phyloP scores from a whole-genome alignment of 2,329 filamentous ascomycete species.

The Curvularia sp. region DNA sequence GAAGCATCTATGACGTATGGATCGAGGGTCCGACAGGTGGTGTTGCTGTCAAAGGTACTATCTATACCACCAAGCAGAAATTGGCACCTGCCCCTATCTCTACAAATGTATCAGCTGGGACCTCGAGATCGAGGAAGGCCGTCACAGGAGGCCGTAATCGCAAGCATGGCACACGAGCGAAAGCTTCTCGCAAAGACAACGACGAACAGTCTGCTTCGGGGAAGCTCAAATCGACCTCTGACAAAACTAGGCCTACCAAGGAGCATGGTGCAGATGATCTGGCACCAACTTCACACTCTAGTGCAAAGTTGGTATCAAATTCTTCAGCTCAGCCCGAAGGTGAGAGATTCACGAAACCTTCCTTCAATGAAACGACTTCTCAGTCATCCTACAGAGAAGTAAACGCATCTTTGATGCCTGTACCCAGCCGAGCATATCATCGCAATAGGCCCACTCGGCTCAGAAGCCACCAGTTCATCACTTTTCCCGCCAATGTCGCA shows the following conservation, averaged over 20 bases:
- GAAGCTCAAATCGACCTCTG: not conserved
- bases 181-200: not conserved
- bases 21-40: conserved; percentile 51
- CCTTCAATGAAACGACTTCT: conserved; percentile 4
- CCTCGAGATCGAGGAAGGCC: not conserved
- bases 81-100: not conserved
- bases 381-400: conserved; percentile 10
- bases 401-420: not conserved
- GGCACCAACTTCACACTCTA: not conserved
- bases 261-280: not conserved
- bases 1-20: conserved; percentile 48
- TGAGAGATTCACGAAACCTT: not conserved
- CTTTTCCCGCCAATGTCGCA: not conserved
- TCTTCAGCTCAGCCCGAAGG: conserved; percentile 3
- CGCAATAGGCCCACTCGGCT: conserved; percentile 1
- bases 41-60: conserved; percentile 55
- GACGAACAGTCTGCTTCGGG: not conserved
- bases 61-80: conserved; percentile 23
- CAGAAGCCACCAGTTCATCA: conserved; percentile 11
- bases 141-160: too few relatives aligned
- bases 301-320: not conserved
- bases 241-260: not conserved
- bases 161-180: not conserved
- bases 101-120: not conserved
- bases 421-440: not conserved